Evolutionary conservation across 192 early-diverging fungal genomes (phyloP).

Genomic region (Coemansia erecta): DNA sequence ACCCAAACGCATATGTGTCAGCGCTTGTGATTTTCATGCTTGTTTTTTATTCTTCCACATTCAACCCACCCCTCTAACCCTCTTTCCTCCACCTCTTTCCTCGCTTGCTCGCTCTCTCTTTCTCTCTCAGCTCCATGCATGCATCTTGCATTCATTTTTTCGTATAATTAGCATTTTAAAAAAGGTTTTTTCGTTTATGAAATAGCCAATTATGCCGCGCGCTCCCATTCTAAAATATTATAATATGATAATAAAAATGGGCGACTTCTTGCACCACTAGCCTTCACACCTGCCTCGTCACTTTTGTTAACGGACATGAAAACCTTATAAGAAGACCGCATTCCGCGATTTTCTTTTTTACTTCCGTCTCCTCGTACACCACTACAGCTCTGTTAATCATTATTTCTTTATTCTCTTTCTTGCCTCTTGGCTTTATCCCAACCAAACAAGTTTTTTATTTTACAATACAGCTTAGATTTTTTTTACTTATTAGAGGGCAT

Average conservation of each 20-base stretch:
- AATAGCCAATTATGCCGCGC: conserved; percentile 11
- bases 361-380: background rate
- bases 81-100: background rate
- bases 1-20: conserved; percentile 15
- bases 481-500: too few relatives aligned
- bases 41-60: conserved; percentile 27
- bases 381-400: background rate
- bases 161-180: conserved; percentile 47
- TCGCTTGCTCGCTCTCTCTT: background rate
- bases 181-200: conserved; percentile 29
- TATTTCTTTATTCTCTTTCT: too few relatives aligned
- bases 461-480: too few relatives aligned
- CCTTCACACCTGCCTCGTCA: conserved; percentile 1
- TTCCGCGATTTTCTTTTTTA: too few relatives aligned
- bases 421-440: too few relatives aligned
- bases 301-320: background rate
- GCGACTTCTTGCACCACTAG: conserved; percentile 2
- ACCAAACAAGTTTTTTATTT: too few relatives aligned
- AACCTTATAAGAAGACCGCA: background rate
- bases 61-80: conserved; percentile 3
- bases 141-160: conserved; percentile 40
- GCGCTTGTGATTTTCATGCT: conserved; percentile 40
- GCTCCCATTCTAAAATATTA: conserved; percentile 14
- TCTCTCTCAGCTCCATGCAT: conserved; percentile 36
- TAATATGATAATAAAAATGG: background rate